phyloP scores from a whole-genome alignment of 768 basidiomycete genomes.

The Hortiboletus campestris region DNA sequence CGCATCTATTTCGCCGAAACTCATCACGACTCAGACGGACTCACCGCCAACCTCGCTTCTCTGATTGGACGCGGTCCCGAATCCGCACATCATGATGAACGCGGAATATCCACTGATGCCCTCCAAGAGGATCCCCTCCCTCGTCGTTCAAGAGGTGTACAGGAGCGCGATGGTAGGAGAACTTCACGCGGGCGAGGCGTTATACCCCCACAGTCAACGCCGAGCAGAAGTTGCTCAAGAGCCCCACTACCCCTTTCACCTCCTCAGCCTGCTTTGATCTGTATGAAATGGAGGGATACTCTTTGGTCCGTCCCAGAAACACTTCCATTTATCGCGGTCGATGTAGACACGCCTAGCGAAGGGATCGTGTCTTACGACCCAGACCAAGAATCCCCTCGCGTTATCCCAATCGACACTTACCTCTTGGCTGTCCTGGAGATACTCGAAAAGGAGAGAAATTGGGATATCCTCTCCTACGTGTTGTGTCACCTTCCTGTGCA shows the following conservation, averaged over 20 bases:
- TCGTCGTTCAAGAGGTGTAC: constrained; percentile 48
- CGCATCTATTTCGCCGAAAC: constrained; percentile 66
- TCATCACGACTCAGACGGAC: constrained; percentile 55
- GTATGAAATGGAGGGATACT: constrained; percentile 41
- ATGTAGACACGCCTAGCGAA: constrained; percentile 64
- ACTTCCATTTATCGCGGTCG: constrained; percentile 53
- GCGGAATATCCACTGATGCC: constrained; percentile 20
- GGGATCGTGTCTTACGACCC: constrained; percentile 66
- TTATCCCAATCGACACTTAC: constrained; percentile 77
- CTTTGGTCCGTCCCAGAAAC: constrained; percentile 73
- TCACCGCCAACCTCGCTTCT: constrained; percentile 56
- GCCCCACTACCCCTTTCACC: constrained; percentile 36
- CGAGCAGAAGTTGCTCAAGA: constrained; percentile 65
- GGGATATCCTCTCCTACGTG: constrained; percentile 92
- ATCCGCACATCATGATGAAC: constrained; percentile 28
- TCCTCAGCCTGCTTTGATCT: constrained; percentile 21
- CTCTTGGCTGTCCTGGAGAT: constrained; percentile 60
- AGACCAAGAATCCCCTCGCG: constrained; percentile 37
- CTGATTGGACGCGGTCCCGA: constrained; percentile 55
- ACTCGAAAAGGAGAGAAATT: constrained; percentile 73
- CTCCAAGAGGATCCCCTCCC: constrained; percentile 28
- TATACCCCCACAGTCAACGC: constrained; percentile 42
- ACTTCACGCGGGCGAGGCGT: constrained; percentile 52
- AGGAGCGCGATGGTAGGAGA: constrained; percentile 52
- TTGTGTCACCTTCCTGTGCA: constrained; percentile 90